Conservation (phyloP, 2,329 filamentous ascomycete genomes). For the Chalaropsis ovoidea region DNA sequence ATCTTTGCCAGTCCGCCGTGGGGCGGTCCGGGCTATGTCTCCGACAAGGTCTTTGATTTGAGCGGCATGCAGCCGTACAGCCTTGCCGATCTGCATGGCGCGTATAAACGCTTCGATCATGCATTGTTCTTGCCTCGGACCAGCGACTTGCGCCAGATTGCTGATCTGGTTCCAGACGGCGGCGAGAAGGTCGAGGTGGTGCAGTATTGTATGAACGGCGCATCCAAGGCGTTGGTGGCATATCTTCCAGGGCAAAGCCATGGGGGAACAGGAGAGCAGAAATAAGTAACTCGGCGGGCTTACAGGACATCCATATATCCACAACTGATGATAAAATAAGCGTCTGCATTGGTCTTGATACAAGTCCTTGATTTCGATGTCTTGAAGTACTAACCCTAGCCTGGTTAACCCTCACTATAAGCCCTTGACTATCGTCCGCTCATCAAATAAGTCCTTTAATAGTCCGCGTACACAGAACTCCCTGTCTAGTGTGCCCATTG, state of each 20-base stretch:
- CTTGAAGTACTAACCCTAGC: neutral
- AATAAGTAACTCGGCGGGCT: neutral
- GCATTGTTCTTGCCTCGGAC: conserved; percentile 79
- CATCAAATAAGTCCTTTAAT: conserved; percentile 68
- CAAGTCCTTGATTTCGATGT: neutral
- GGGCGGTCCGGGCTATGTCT: conserved; percentile 48
- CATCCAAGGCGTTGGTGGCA: conserved; percentile 70
- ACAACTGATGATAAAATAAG: neutral
- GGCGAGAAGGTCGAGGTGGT: conserved; percentile 57
- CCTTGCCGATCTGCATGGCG: conserved; percentile 50
- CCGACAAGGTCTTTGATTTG: conserved; percentile 67
- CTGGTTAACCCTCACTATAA: conserved; percentile 34
- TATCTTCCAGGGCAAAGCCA: conserved; percentile 41
- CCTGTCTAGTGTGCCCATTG: conserved; percentile 61
- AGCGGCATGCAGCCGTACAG: conserved; percentile 81
- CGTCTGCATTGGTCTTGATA: neutral
- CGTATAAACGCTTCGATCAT: conserved; percentile 50
- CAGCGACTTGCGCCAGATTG: conserved; percentile 71
- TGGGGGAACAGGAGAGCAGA: neutral
- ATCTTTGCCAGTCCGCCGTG: conserved; percentile 52
- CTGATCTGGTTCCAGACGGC: conserved; percentile 39
- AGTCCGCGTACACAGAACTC: conserved; percentile 54
- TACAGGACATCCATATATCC: neutral
- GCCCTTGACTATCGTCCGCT: conserved; percentile 56
- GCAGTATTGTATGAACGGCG: conserved; percentile 85